phyloP scores from a whole-genome alignment of 1,139 yeast species.

The Taphrina sp. region DNA sequence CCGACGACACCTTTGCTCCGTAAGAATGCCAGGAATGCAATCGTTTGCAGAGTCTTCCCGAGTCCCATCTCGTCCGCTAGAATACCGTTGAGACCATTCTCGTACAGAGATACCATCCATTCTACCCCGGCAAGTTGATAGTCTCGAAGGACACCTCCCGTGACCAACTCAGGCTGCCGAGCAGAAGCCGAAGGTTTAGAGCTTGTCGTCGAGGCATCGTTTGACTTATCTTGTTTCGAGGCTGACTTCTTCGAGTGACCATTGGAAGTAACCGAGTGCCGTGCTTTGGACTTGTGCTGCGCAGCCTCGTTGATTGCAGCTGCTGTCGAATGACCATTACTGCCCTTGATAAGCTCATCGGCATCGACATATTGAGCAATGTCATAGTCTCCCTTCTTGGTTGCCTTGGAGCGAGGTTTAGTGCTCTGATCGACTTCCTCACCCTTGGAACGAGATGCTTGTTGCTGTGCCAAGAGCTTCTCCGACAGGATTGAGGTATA shows the following conservation, averaged over 20 bases:
- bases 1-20: conserved; percentile 78
- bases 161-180: conserved; percentile 63
- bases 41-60: conserved; percentile 90
- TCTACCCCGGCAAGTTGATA: conserved; percentile 88
- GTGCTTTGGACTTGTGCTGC: neutral
- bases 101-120: conserved; percentile 83
- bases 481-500: conserved; percentile 82
- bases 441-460: conserved; percentile 46
- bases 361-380: conserved; percentile 15
- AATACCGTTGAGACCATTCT: conserved; percentile 92
- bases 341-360: conserved; percentile 9
- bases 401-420: conserved; percentile 35
- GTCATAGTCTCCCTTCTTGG: conserved; percentile 36
- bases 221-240: too few relatives aligned
- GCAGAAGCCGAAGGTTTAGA: conserved; percentile 38
- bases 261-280: neutral
- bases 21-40: conserved; percentile 70
- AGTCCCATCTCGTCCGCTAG: conserved; percentile 95
- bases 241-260: too few relatives aligned
- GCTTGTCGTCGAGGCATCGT: too few relatives aligned
- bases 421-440: conserved; percentile 43
- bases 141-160: conserved; percentile 69
- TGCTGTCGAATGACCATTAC: conserved; percentile 9
- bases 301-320: conserved; percentile 38
- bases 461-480: conserved; percentile 51